A percentile compares a stretch with the other conserved stretches of the same genome.
phyloP scores from a whole-genome alignment of 352 stramenopile species.

The Globisporangium lucens region DNA sequence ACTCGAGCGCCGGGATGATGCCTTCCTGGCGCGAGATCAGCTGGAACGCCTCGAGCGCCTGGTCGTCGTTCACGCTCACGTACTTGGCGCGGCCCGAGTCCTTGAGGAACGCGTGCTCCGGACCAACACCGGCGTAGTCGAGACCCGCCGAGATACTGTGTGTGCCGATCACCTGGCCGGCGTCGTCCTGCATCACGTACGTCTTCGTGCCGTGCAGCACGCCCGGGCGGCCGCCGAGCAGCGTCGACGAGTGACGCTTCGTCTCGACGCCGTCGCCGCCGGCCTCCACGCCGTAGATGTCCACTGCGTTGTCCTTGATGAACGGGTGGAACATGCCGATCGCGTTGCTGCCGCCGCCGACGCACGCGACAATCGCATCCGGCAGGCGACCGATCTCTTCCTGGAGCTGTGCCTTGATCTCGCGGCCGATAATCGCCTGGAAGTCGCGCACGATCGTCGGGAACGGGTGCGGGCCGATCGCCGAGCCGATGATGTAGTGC shows the following conservation, averaged over 20 bases:
- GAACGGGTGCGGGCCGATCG: conserved; percentile 97
- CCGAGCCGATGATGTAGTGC: conserved; percentile 98
- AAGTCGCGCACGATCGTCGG: conserved; percentile 98
- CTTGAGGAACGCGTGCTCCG: conserved; percentile 97
- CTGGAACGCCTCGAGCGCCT: conserved; percentile 97
- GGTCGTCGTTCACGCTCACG: conserved; percentile 94
- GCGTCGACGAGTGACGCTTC: conserved; percentile 92
- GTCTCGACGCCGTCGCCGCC: conserved; percentile 92
- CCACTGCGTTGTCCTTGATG: conserved; percentile 90
- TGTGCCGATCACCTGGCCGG: conserved; percentile 94
- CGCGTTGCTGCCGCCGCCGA: conserved; percentile 98
- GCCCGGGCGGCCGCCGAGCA: conserved; percentile 92
- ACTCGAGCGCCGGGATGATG: conserved; percentile 98
- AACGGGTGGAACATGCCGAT: conserved; percentile 99
- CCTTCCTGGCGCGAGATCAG: conserved; percentile 94
- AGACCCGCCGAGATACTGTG: conserved; percentile 96
- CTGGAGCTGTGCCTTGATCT: conserved; percentile 93
- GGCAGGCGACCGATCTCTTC: conserved; percentile 95
- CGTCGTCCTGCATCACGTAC: conserved; percentile 96
- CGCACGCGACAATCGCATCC: conserved; percentile 96
- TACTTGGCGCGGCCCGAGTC: conserved; percentile 94
- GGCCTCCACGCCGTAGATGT: conserved; percentile 96
- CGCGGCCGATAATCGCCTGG: conserved; percentile 94
- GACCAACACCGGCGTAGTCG: conserved; percentile 97
- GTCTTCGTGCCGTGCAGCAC: conserved; percentile 98